Base-by-base conservation (phyloP, 2,329 filamentous ascomycete genomes). In the Aspergillus felis region DNA sequence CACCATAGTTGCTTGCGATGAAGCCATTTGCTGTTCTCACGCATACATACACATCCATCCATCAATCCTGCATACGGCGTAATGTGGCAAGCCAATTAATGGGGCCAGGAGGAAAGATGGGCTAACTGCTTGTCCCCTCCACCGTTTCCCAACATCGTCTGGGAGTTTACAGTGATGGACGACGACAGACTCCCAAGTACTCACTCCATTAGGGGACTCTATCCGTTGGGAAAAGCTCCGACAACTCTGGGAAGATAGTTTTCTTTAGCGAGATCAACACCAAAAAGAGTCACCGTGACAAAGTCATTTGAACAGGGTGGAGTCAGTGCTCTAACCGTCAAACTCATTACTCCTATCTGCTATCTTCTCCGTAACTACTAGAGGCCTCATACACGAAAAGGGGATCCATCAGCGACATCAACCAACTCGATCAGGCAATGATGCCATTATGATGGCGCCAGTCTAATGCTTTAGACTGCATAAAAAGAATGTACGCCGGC, bases 1-100 rank as follows among this genome's bases (percentile, higher is more conserved):
- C 54, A 56, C 54, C 50, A 48, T 28, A 41, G 27, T 56, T 41
- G 49, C 54, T 47, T 47, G 44, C 44, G 10, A 12, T 24, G 10
- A 6, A 47, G 27, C 14, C 20, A 47, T 47, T 47, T 14, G 44
- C 24, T 14, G 20, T 29, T 47, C 7, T 6, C 22, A 7, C 12
- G 12, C 32, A 17, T 22, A 25, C 24, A 17, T 24, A 47, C 10
- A 47, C 22, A 24, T 12, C 25, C 44, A 25, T 14, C 44, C 8
- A 24, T 24, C 44, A 47, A 24, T 24, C 24, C 20, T 47, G 44
- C 44, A 47, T 47, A 12, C 28, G 10, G 10, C 10, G 28, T 10
- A 47, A n/a, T 47, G 44, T 47, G 44, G 44, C 44, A 25, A 24
- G 22, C 22, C 5, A 47, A 20, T 22, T 14, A 8, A 25, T 25